A percentile compares a stretch with the other conserved stretches of the same genome.
phyloP scores from a whole-genome alignment of 768 basidiomycete genomes.

The Hericium coralloides region DNA sequence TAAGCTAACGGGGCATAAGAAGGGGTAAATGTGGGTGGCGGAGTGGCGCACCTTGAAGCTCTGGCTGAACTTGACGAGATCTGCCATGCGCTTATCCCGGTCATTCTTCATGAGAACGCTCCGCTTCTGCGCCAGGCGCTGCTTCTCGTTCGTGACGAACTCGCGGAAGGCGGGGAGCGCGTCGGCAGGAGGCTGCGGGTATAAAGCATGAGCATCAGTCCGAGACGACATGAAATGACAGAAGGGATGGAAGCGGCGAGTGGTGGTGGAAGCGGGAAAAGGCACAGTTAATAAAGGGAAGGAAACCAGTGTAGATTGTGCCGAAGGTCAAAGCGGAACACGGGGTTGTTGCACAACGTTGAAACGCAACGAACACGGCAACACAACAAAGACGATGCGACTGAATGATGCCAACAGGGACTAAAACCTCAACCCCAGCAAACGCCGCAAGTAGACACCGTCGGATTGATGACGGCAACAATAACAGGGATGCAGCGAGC shows the following conservation, averaged over 20 bases:
- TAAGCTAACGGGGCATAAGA: slow-evolving; percentile 44
- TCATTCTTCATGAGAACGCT: slow-evolving; percentile 85
- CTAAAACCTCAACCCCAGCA: too few relatives aligned
- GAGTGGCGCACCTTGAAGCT: slow-evolving; percentile 73
- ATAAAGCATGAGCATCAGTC: neutral
- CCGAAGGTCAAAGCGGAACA: too few relatives aligned
- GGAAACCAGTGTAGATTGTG: too few relatives aligned
- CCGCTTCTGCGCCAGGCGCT: slow-evolving; percentile 84
- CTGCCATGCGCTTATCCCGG: slow-evolving; percentile 91
- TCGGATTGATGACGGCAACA: neutral
- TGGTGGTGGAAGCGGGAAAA: neutral
- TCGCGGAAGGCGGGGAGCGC: slow-evolving; percentile 81
- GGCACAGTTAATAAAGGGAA: too few relatives aligned
- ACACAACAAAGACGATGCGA: too few relatives aligned
- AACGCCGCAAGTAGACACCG: too few relatives aligned
- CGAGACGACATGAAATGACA: neutral
- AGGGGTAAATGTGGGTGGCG: neutral
- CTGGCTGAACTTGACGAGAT: slow-evolving; percentile 87
- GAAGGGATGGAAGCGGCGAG: neutral
- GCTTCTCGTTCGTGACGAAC: slow-evolving; percentile 88
- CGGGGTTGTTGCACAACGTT: too few relatives aligned
- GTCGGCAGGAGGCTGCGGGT: slow-evolving; percentile 54
- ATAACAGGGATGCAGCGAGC: neutral
- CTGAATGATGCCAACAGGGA: too few relatives aligned
- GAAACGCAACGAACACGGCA: too few relatives aligned